Percentiles rank a stretch among this genome's conserved stretches.
Evolutionary conservation across 192 early-diverging fungal species (phyloP).

Genomic region (Glomus cerebriforme): DNA sequence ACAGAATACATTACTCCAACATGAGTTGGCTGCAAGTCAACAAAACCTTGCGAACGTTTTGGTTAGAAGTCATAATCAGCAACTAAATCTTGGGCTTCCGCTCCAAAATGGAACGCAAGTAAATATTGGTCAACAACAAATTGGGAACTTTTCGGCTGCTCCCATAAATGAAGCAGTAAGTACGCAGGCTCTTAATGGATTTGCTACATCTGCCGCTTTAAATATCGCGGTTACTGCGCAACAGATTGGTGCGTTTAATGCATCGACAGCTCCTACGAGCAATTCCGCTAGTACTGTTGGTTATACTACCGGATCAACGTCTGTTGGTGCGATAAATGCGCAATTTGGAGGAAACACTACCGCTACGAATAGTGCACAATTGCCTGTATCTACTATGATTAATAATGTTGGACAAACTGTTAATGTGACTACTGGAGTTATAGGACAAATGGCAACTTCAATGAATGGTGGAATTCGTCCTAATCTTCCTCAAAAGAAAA

Average conservation of each 20-base stretch:
- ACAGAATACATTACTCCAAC: background rate
- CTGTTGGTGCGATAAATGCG: background rate
- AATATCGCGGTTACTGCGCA: background rate
- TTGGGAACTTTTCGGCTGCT: background rate
- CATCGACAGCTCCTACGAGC: background rate
- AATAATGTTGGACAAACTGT: background rate
- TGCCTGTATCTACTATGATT: background rate
- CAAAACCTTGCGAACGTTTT: background rate
- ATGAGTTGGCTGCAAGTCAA: constrained; percentile 8
- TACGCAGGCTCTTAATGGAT: background rate
- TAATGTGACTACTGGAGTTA: background rate
- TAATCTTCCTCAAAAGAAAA: background rate
- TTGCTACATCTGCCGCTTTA: background rate
- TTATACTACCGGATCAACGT: background rate
- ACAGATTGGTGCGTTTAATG: background rate
- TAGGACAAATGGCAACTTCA: background rate
- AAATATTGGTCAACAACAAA: background rate
- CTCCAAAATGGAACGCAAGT: background rate
- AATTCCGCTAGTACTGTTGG: background rate
- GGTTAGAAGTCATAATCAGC: background rate
- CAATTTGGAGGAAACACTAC: background rate
- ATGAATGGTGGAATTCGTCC: background rate
- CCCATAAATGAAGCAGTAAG: background rate
- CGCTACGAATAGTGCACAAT: background rate
- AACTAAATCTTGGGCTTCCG: background rate